These are phyloP conservation scores for Russula ochroleuca DNA, from an alignment of 768 basidiomycete genomes.

Conservation along the genomic window DNA sequence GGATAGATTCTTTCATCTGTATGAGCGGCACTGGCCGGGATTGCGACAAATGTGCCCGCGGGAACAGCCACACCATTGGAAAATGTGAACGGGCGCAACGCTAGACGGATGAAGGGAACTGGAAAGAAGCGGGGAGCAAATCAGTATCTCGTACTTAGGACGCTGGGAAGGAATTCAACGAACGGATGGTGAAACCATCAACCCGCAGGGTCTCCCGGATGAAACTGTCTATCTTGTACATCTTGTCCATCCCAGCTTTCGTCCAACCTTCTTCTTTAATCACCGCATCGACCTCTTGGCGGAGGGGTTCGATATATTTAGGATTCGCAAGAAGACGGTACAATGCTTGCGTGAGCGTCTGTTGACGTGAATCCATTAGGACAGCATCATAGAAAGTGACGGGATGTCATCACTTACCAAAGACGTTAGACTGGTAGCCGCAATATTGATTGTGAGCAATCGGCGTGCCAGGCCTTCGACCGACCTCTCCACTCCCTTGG, in stretches of 20 bases:
- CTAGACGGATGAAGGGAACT: slow-evolving; percentile 28
- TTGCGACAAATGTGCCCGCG: too few relatives aligned
- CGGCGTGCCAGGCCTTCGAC: slow-evolving; percentile 33
- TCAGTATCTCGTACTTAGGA: background rate
- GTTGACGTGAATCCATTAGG: background rate
- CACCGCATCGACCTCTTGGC: slow-evolving; percentile 27
- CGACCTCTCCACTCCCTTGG: slow-evolving; percentile 32
- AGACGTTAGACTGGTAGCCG: slow-evolving; percentile 37
- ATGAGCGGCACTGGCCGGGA: too few relatives aligned
- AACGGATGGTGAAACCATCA: slow-evolving; percentile 18
- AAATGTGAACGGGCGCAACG: slow-evolving; percentile 26
- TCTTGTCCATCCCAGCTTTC: slow-evolving; percentile 6
- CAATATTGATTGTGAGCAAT: slow-evolving; percentile 39
- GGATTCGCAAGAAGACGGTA: slow-evolving; percentile 29
- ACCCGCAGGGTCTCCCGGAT: slow-evolving; percentile 33
- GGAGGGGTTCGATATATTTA: slow-evolving; percentile 29
- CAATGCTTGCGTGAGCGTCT: slow-evolving; percentile 20
- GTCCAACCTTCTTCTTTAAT: slow-evolving; percentile 19
- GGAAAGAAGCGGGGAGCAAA: background rate
- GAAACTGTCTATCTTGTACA: slow-evolving; percentile 38
- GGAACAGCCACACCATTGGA: too few relatives aligned
- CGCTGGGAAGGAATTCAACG: background rate
- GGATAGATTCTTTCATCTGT: too few relatives aligned
- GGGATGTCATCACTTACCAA: slow-evolving; percentile 27
- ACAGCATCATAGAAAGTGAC: too few relatives aligned